phyloP scores from a whole-genome alignment of 1,284 basidiomycete species.

The Irpex sp. region DNA sequence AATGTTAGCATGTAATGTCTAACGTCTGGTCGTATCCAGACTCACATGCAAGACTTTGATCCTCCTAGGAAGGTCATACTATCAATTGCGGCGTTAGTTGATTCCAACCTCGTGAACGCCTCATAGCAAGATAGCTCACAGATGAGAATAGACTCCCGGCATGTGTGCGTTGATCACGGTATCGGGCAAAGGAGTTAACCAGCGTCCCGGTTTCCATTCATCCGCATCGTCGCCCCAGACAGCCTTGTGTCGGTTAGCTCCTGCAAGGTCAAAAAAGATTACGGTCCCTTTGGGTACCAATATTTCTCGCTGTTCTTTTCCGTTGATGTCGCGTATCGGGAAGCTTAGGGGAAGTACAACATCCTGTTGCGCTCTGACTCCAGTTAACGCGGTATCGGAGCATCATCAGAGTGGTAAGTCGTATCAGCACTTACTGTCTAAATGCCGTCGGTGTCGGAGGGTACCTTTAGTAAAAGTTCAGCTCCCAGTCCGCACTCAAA shows the following conservation, averaged over 20 bases:
- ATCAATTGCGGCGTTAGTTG: neutral
- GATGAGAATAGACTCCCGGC: constrained; percentile 14
- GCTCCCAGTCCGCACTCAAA: neutral
- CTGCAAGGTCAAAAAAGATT: constrained; percentile 41
- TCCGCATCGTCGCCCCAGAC: constrained; percentile 52
- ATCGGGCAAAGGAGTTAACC: constrained; percentile 14
- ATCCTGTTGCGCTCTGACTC: constrained; percentile 15
- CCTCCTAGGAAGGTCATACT: constrained; percentile 30
- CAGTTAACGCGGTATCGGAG: neutral
- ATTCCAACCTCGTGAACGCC: neutral
- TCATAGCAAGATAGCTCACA: constrained; percentile 8
- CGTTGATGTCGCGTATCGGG: constrained; percentile 10
- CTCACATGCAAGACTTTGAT: constrained; percentile 25
- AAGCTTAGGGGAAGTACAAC: constrained; percentile 19
- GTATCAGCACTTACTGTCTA: constrained; percentile 30
- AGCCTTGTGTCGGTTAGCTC: constrained; percentile 38
- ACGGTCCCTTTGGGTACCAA: constrained; percentile 38
- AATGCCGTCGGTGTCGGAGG: neutral
- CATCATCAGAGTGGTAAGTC: neutral
- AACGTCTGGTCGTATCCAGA: neutral
- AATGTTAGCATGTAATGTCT: neutral
- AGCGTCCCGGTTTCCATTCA: constrained; percentile 38
- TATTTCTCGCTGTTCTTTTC: constrained; percentile 30
- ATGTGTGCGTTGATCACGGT: constrained; percentile 9
- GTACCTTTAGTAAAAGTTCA: neutral